Conservation (phyloP, 768 basidiomycete species). For the Dioszegia aurantiaca region DNA sequence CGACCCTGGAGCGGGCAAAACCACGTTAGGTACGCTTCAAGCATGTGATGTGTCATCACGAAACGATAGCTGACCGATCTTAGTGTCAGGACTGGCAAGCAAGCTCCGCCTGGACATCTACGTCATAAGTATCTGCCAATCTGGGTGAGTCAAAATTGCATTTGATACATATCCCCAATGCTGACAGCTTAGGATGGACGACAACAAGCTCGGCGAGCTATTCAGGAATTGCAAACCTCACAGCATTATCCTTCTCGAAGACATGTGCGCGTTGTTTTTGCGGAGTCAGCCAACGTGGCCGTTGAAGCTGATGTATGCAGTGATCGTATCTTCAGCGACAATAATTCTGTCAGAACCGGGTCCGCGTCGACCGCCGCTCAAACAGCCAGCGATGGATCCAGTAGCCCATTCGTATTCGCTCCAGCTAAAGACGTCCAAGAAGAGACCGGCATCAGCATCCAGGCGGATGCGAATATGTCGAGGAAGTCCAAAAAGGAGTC, state of each 20-base stretch:
- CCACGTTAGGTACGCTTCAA: conserved; percentile 25
- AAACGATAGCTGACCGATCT: background rate
- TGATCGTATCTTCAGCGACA: conserved; percentile 6
- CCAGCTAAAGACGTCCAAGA: conserved; percentile 3
- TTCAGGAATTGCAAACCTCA: conserved; percentile 83
- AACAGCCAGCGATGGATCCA: background rate
- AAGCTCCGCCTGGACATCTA: conserved; percentile 88
- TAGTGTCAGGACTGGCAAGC: conserved; percentile 72
- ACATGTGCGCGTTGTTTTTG: conserved; percentile 57
- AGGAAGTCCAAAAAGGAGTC: conserved; percentile 14
- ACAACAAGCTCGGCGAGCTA: conserved; percentile 76
- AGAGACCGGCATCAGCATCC: background rate
- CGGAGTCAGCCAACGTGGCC: background rate
- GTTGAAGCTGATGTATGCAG: background rate
- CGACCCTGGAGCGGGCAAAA: conserved; percentile 38
- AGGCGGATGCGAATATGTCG: background rate
- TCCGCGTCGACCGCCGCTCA: background rate
- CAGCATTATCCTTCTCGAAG: conserved; percentile 83
- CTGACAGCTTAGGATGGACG: conserved; percentile 54
- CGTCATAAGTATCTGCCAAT: conserved; percentile 58
- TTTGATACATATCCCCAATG: background rate
- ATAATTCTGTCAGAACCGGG: background rate
- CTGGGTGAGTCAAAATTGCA: conserved; percentile 35
- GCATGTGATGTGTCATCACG: background rate
- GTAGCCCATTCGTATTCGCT: background rate